These are phyloP conservation scores for Cercospora nicotianae DNA, from an alignment of 2,329 filamentous ascomycete species.

Conservation along the genomic window DNA sequence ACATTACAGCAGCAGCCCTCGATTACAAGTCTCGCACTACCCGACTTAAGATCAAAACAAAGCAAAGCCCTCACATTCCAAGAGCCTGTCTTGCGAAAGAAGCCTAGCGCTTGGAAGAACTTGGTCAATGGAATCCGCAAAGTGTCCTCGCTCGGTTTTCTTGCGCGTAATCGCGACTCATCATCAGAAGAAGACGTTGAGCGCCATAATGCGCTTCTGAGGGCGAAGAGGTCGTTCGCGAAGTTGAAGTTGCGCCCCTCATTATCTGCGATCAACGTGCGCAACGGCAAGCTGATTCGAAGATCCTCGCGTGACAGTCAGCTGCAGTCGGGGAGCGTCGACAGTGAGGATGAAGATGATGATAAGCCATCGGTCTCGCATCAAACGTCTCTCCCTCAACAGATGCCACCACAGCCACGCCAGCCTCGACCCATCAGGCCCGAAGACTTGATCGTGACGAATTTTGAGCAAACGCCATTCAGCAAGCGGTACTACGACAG, in stretches of 20 bases:
- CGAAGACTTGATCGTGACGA: constrained; percentile 30
- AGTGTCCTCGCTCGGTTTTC: constrained; percentile 8
- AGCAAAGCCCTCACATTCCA: neutral
- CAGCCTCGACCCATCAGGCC: constrained; percentile 10
- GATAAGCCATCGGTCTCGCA: neutral
- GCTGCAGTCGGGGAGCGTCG: neutral
- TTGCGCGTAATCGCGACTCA: neutral
- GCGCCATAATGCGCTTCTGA: neutral
- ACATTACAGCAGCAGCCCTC: neutral
- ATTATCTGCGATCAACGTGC: constrained; percentile 15
- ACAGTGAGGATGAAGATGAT: neutral
- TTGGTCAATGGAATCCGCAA: constrained; percentile 17
- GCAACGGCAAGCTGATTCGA: constrained; percentile 12
- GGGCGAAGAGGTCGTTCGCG: constrained; percentile 12
- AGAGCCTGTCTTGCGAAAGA: constrained; percentile 12
- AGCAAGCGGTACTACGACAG: constrained; percentile 36
- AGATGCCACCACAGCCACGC: neutral
- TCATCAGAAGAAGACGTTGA: neutral
- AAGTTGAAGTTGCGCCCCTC: constrained; percentile 10
- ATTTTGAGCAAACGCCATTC: constrained; percentile 37
- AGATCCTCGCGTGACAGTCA: neutral
- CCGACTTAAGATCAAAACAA: neutral
- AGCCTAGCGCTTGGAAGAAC: constrained; percentile 15
- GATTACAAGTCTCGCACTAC: neutral
- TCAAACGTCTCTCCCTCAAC: neutral